These are phyloP conservation scores for Trichoderma breve DNA, from an alignment of 2,329 filamentous ascomycete genomes.

Conservation along the genomic window DNA sequence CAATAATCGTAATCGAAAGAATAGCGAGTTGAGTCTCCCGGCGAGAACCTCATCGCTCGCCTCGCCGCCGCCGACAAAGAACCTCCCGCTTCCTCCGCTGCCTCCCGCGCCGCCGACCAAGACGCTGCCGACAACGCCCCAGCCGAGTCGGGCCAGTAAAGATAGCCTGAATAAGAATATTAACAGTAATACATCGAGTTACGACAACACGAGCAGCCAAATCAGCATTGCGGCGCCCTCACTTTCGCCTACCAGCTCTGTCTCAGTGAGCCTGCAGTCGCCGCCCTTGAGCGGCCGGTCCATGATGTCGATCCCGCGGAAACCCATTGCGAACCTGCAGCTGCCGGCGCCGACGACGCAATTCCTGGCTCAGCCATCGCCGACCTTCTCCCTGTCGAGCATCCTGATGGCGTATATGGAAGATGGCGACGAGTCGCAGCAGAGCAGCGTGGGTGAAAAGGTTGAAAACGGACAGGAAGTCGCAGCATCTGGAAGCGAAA, in stretches of 20 bases:
- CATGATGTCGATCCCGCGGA: slow-evolving; percentile 38
- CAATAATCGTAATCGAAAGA: background rate
- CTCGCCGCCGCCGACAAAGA: background rate
- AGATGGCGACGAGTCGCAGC: slow-evolving; percentile 40
- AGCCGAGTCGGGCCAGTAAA: slow-evolving; percentile 12
- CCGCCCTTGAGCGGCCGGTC: slow-evolving; percentile 19
- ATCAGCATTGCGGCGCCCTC: slow-evolving; percentile 24
- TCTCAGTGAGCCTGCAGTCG: slow-evolving; percentile 6
- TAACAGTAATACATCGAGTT: slow-evolving; percentile 7
- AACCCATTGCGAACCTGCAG: slow-evolving; percentile 31
- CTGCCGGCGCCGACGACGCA: slow-evolving; percentile 25
- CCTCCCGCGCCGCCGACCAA: slow-evolving; percentile 2
- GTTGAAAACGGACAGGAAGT: background rate
- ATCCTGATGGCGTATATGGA: slow-evolving; percentile 55
- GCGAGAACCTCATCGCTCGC: slow-evolving; percentile 12
- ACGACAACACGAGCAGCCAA: background rate
- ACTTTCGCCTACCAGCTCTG: slow-evolving; percentile 19
- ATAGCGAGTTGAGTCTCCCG: slow-evolving; percentile 3
- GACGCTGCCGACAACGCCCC: slow-evolving; percentile 12
- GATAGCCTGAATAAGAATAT: slow-evolving; percentile 26
- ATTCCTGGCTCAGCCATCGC: slow-evolving; percentile 34
- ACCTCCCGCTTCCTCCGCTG: slow-evolving; percentile 10
- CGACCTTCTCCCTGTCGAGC: slow-evolving; percentile 52
- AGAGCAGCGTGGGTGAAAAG: slow-evolving; percentile 20
- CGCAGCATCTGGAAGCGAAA: slow-evolving; percentile 3